phyloP scores from a whole-genome alignment of 371 early-diverging fungal species.

The Mucor ambiguus region DNA sequence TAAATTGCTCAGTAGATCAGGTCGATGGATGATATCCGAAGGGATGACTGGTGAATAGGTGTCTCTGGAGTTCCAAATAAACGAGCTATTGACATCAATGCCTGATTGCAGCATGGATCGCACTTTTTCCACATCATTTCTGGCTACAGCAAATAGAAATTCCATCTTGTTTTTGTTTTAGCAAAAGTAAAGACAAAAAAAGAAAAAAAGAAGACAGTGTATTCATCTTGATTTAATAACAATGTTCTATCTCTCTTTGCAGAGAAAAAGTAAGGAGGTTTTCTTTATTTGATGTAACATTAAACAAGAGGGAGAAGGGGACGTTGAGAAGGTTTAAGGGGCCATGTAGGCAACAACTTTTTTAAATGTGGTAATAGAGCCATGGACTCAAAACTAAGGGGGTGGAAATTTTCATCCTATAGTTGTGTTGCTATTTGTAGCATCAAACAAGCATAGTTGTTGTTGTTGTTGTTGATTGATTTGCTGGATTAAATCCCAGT shows the following conservation, averaged over 20 bases:
- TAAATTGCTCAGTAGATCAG: conserved; percentile 32
- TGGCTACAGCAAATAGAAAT: conserved; percentile 49
- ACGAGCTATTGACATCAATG: conserved; percentile 55
- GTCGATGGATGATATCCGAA: conserved; percentile 29
- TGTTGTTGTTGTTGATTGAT: neutral
- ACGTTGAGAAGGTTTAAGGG: neutral
- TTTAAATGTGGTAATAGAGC: neutral
- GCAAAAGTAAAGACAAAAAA: neutral
- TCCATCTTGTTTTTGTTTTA: conserved; percentile 38
- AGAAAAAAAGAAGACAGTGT: neutral
- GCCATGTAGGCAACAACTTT: neutral
- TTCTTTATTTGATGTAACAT: conserved; percentile 6
- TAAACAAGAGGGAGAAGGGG: neutral
- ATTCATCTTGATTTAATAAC: neutral
- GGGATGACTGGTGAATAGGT: conserved; percentile 50
- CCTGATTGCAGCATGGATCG: conserved; percentile 46
- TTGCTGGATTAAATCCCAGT: conserved; percentile 4
- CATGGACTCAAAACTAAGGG: neutral
- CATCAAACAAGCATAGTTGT: conserved; percentile 1
- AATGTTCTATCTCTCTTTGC: neutral
- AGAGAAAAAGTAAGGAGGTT: conserved; percentile 5
- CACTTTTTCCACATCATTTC: conserved; percentile 54
- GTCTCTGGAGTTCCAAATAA: conserved; percentile 54
- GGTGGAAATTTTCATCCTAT: neutral
- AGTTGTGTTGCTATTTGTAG: conserved; percentile 1